phyloP scores from a whole-genome alignment of 2,329 filamentous ascomycete genomes.

The Pyrenophora teres region DNA sequence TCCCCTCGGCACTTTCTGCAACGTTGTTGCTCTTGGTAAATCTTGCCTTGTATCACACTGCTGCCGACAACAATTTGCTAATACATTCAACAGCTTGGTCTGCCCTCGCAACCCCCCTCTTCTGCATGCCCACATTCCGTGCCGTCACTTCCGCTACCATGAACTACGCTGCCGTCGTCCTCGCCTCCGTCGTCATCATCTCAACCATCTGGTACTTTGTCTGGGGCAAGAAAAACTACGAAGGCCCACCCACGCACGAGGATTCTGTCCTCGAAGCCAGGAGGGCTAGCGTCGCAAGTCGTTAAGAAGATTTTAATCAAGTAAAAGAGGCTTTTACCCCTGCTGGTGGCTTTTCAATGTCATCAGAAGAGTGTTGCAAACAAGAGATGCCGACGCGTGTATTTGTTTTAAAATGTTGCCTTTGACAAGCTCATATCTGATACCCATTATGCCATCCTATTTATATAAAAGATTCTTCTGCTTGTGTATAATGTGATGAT shows the following conservation, averaged over 20 bases:
- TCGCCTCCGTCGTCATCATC: conserved; percentile 66
- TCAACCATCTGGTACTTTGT: conserved; percentile 69
- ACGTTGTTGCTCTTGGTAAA: conserved; percentile 66
- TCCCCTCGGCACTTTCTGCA: conserved; percentile 63
- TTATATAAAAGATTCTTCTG: too few species aligned
- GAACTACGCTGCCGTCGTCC: conserved; percentile 79
- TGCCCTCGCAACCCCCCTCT: conserved; percentile 69
- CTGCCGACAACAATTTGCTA: too few species aligned
- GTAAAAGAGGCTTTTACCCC: too few species aligned
- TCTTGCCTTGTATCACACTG: conserved; percentile 12
- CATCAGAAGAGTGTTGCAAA: too few species aligned
- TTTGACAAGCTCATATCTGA: too few species aligned
- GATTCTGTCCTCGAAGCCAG: conserved; percentile 39
- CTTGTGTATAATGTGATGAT: too few species aligned
- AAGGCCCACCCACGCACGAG: conserved; percentile 58
- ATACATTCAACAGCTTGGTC: conserved; percentile 59
- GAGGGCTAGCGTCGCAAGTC: conserved; percentile 37
- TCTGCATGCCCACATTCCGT: conserved; percentile 72
- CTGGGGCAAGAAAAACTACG: conserved; percentile 73
- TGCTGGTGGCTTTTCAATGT: too few species aligned
- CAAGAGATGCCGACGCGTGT: too few species aligned
- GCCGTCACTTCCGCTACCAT: conserved; percentile 64
- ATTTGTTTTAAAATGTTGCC: too few species aligned
- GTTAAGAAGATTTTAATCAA: conserved; percentile 1
- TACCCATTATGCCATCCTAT: too few species aligned